Evolutionary conservation across 2,329 filamentous ascomycete genomes (phyloP), one percentile per base, ranked within the genome.

Genomic region (Tolypocladium sp.): DNA sequence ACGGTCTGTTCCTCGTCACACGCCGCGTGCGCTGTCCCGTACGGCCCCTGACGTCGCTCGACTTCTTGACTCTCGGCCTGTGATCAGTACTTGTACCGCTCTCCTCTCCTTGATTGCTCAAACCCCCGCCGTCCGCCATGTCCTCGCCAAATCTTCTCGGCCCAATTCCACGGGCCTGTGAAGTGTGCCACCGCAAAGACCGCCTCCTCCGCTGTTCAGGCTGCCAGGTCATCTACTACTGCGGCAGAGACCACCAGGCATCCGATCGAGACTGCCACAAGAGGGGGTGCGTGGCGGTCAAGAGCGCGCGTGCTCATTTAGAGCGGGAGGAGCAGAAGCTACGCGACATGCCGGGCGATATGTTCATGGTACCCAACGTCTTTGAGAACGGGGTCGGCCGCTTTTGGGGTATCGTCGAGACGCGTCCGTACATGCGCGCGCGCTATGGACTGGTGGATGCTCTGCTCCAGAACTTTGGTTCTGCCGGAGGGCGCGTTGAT

Each of bases 361-460:
- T 62, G 4, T 56, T 69, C 7, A 67, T 61, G 0, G 65, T 69
- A 0, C 65, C 63, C 6, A 69, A 75, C 55, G 60, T 69, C 49
- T 81, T 79, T 59, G 71, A 76, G 59, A 69, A 66, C 0, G 17
- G 62, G 1, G 70, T 71, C 20, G 77, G 78, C 40, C 64, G 63
- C 25, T 82, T 82, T 63, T 80, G 76, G 74, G 67, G 66, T 9
- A 67, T 77, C 25, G 2, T 61, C 1, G 66, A 68, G 41, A 80
- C 78, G 3, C 71, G 75, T n/a, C 61, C 68, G 13, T 82, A 80
- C 63, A 79, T 80, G 77, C 63, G 72, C 25, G 63, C 65, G 4
- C 66, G 67, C 3, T 72, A 65, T 57, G 63, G 51, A 0, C 58
- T 77, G 2, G 69, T 70, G 4, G 65, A 74, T 22, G 60, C 64